A percentile compares a stretch with the other conserved stretches of the same genome.
phyloP scores from a whole-genome alignment of 2,329 filamentous ascomycete genomes.

The Curvularia eragrostidis region DNA sequence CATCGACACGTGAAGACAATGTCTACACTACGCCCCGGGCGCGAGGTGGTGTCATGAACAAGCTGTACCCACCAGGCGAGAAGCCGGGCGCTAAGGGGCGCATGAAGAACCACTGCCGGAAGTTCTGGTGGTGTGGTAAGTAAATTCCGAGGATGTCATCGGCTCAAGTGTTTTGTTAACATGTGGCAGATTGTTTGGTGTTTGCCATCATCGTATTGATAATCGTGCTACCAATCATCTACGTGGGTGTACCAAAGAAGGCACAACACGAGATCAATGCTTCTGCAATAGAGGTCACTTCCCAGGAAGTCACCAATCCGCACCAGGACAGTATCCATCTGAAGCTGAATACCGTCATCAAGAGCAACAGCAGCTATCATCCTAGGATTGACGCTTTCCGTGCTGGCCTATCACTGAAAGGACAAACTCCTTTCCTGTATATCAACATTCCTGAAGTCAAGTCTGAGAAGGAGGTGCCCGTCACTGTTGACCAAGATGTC shows the following conservation, averaged over 20 bases:
- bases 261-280: constrained; percentile 62
- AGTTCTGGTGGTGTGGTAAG: constrained; percentile 51
- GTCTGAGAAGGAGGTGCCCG: constrained; percentile 51
- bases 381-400: constrained; percentile 63
- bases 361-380: constrained; percentile 59
- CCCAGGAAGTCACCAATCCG: constrained; percentile 60
- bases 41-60: constrained; percentile 42
- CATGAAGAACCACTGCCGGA: constrained; percentile 48
- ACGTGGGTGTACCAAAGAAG: constrained; percentile 65
- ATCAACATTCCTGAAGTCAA: constrained; percentile 56
- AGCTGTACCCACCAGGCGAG: constrained; percentile 43
- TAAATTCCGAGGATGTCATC: background rate
- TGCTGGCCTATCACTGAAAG: constrained; percentile 58
- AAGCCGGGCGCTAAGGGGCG: constrained; percentile 40
- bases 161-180: constrained; percentile 8
- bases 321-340: constrained; percentile 57
- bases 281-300: constrained; percentile 58
- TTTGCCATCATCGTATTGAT: constrained; percentile 60
- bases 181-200: constrained; percentile 53
- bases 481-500: constrained; percentile 55
- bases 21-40: constrained; percentile 28
- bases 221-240: constrained; percentile 64
- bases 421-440: constrained; percentile 52
- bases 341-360: constrained; percentile 57
- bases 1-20: constrained; percentile 23